phyloP scores from a whole-genome alignment of 306 rosid species.

The Cucurbita maxima region DNA sequence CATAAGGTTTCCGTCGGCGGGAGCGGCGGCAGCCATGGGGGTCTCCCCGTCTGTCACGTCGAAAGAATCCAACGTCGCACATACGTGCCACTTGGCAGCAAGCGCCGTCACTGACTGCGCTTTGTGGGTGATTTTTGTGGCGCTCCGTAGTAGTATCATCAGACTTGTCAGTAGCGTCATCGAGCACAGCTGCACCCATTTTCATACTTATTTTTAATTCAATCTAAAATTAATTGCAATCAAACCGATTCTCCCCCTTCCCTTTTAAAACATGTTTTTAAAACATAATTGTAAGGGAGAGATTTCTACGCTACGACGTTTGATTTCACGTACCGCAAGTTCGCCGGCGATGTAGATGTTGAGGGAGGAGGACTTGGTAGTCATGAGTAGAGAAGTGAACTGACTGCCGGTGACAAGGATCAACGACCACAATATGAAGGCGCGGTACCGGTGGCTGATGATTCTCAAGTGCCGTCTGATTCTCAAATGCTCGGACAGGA shows the following conservation, averaged over 20 bases:
- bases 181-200: slow-evolving; percentile 52
- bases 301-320: no score
- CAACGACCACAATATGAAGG: slow-evolving; percentile 39
- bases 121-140: slow-evolving; percentile 86
- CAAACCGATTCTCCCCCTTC: no score
- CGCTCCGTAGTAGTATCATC: slow-evolving; percentile 58
- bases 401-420: slow-evolving; percentile 58
- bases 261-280: no score
- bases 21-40: slow-evolving; percentile 12
- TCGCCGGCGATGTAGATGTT: slow-evolving; percentile 48
- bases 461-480: slow-evolving; percentile 64
- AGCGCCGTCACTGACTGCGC: slow-evolving; percentile 80
- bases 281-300: no score
- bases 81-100: slow-evolving; percentile 95
- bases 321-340: slow-evolving; percentile 43
- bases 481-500: slow-evolving; percentile 68
- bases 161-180: slow-evolving; percentile 49
- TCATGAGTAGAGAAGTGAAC: slow-evolving; percentile 43
- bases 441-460: slow-evolving; percentile 80
- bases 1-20: slow-evolving; percentile 1
- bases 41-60: slow-evolving; percentile 33
- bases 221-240: no score
- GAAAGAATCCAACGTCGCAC: slow-evolving; percentile 80
- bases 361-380: slow-evolving; percentile 23
- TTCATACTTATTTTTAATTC: not conserved